Conservation (phyloP, 2,329 filamentous ascomycete genomes). For the Aspergillus uvarum region DNA sequence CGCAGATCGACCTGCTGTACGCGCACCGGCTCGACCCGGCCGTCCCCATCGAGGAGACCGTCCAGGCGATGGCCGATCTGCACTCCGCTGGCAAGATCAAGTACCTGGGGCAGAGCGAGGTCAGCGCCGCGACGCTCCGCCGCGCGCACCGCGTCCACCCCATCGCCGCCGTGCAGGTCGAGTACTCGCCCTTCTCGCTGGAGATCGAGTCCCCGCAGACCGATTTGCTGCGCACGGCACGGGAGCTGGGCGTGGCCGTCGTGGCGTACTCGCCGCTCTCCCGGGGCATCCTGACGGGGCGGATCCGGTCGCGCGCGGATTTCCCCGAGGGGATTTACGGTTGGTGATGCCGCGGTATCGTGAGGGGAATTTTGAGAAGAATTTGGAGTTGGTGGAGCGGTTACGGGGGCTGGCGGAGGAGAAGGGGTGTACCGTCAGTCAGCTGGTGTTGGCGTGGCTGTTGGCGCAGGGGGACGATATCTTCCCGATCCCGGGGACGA, state of each 20-base stretch:
- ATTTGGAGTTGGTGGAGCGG: constrained; percentile 52
- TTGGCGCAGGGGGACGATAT: constrained; percentile 42
- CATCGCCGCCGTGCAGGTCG: constrained; percentile 52
- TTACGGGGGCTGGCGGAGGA: constrained; percentile 52
- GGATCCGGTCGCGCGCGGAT: constrained; percentile 48
- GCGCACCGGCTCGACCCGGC: constrained; percentile 46
- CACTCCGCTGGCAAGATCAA: constrained; percentile 52
- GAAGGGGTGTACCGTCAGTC: constrained; percentile 56
- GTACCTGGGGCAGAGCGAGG: constrained; percentile 50
- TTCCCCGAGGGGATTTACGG: constrained; percentile 52
- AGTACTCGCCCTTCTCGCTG: constrained; percentile 52
- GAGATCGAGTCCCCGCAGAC: constrained; percentile 50
- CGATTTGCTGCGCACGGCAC: constrained; percentile 54
- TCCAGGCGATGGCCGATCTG: constrained; percentile 46
- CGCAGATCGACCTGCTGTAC: constrained; percentile 47
- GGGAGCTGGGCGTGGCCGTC: constrained; percentile 58
- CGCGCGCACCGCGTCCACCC: constrained; percentile 50
- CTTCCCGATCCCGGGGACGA: constrained; percentile 10
- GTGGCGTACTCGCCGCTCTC: constrained; percentile 62
- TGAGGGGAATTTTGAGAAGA: constrained; percentile 55
- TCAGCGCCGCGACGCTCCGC: constrained; percentile 47
- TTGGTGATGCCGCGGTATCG: constrained; percentile 48
- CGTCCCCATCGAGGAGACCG: constrained; percentile 47
- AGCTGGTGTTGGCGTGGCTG: constrained; percentile 65
- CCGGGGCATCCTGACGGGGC: constrained; percentile 57